phyloP scores from a whole-genome alignment of 176 grass and related monocot genomes.

The Puccinellia tenuiflora region DNA sequence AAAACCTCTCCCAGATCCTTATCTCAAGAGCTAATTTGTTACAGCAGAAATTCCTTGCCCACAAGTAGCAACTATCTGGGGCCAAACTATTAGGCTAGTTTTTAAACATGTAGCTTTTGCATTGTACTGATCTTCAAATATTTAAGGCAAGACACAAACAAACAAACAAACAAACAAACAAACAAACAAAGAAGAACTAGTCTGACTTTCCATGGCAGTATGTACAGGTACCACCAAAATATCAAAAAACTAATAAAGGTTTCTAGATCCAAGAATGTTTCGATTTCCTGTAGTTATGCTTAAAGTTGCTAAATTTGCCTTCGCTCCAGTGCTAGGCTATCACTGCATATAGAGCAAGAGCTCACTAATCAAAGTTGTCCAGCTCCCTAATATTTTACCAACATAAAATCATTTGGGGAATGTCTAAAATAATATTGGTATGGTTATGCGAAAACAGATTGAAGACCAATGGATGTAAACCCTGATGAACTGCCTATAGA shows the following conservation, averaged over 20 bases:
- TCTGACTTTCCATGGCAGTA: neutral
- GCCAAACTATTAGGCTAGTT: neutral
- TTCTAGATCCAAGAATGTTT: neutral
- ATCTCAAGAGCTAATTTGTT: neutral
- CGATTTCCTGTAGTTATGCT: neutral
- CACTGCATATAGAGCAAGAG: neutral
- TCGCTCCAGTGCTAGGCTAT: neutral
- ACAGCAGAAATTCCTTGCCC: neutral
- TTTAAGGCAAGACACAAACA: neutral
- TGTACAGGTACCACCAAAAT: neutral
- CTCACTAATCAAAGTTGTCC: neutral
- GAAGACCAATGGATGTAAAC: neutral
- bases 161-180: too few relatives aligned
- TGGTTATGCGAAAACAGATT: neutral
- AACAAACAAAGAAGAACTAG: neutral
- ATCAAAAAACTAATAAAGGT: neutral
- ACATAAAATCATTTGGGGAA: neutral
- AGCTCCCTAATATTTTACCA: neutral
- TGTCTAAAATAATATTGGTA: neutral
- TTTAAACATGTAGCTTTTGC: neutral
- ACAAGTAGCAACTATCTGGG: neutral
- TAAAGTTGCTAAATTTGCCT: neutral
- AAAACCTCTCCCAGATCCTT: neutral
- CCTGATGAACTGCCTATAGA: neutral
- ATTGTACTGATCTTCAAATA: neutral